These are phyloP conservation scores for Pestalotiopsis sp. DNA, from an alignment of 2,329 filamentous ascomycete species.

Conservation along the genomic window DNA sequence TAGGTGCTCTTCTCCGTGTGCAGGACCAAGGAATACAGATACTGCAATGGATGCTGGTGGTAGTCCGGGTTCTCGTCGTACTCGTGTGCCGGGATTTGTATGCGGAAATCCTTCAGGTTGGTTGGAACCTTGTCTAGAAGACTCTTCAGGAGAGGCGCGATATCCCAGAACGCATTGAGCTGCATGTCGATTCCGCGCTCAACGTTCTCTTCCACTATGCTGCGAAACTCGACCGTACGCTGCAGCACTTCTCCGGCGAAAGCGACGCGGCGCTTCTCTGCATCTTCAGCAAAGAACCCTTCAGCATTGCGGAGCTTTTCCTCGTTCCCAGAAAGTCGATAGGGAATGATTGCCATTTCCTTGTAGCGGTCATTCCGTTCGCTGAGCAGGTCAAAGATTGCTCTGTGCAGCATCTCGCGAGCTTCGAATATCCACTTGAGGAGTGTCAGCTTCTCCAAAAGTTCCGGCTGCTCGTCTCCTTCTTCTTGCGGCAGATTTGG, in stretches of 20 bases:
- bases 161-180: constrained; percentile 95
- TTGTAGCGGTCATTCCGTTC: constrained; percentile 87
- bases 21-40: constrained; percentile 80
- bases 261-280: constrained; percentile 67
- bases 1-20: constrained; percentile 93
- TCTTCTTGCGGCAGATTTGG: constrained; percentile 91
- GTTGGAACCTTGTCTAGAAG: constrained; percentile 79
- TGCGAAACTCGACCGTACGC: constrained; percentile 75
- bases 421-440: constrained; percentile 97
- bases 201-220: constrained; percentile 82
- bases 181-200: constrained; percentile 87
- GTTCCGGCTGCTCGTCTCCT: constrained; percentile 90
- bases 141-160: constrained; percentile 78
- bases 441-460: constrained; percentile 90
- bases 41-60: constrained; percentile 80
- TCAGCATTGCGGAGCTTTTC: constrained; percentile 80
- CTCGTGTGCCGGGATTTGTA: constrained; percentile 79
- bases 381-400: constrained; percentile 80
- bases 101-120: constrained; percentile 59
- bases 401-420: constrained; percentile 83
- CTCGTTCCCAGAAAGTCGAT: constrained; percentile 71
- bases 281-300: constrained; percentile 81
- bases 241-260: constrained; percentile 73
- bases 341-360: constrained; percentile 80
- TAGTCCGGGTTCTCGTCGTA: constrained; percentile 86